These are phyloP conservation scores for Camelina hispida DNA, from an alignment of 345 rosid species.

Conservation along the genomic window DNA sequence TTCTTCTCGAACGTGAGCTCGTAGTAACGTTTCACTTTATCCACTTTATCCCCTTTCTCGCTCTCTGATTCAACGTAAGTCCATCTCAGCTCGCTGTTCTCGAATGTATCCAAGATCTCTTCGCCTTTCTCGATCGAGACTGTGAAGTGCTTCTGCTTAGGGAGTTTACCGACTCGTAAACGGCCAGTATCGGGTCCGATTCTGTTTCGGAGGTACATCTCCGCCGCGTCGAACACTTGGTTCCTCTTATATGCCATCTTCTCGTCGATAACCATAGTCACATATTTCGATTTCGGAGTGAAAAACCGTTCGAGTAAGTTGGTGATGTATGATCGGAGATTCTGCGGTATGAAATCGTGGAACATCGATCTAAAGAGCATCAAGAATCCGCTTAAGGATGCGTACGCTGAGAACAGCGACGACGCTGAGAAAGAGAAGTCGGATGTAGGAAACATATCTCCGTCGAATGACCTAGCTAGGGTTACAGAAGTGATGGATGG, in stretches of 20 bases:
- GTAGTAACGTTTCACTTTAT: constrained; percentile 38
- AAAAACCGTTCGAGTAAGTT: constrained; percentile 27
- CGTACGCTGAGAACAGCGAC: constrained; percentile 50
- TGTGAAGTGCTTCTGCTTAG: constrained; percentile 41
- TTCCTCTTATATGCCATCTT: constrained; percentile 39
- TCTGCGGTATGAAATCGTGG: constrained; percentile 45
- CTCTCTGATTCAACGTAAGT: constrained; percentile 30
- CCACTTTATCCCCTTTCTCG: constrained; percentile 11
- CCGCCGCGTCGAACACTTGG: constrained; percentile 54
- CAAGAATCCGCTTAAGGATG: constrained; percentile 47
- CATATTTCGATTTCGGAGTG: constrained; percentile 36
- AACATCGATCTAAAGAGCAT: constrained; percentile 52
- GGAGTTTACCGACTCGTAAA: constrained; percentile 49
- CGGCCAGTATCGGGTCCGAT: constrained; percentile 49
- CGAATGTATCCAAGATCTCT: constrained; percentile 44
- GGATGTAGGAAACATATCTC: constrained; percentile 41
- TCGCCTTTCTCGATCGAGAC: constrained; percentile 50
- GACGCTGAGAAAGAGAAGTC: constrained; percentile 42
- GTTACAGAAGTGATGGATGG: background rate
- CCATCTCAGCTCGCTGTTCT: constrained; percentile 44
- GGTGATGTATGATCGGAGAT: constrained; percentile 36
- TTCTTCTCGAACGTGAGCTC: constrained; percentile 54
- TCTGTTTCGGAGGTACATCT: constrained; percentile 53
- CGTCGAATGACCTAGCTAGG: constrained; percentile 12
- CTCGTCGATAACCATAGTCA: constrained; percentile 50